A percentile compares a stretch with the other conserved stretches of the same genome.
Conservation (phyloP, 352 stramenopile genomes). For the Achlya hypogyna region DNA sequence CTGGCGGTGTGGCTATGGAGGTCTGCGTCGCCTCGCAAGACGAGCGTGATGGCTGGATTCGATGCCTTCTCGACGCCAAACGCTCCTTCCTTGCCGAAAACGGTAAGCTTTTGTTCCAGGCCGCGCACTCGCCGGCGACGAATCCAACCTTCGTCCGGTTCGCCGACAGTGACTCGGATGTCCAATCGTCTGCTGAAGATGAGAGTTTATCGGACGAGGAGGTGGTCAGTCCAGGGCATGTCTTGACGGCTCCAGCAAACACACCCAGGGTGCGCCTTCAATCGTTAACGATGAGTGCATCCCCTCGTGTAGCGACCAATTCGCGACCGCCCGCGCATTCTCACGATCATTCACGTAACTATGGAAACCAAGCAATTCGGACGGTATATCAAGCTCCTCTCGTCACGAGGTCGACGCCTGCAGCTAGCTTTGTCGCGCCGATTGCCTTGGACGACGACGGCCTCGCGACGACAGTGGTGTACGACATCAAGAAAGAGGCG, state of each 20-base stretch:
- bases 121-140: background rate
- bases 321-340: background rate
- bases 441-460: background rate
- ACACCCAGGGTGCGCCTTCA: background rate
- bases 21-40: background rate
- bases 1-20: background rate
- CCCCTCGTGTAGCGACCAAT: background rate
- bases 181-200: background rate
- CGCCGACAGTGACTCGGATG: constrained; percentile 10
- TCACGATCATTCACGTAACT: background rate
- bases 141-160: constrained; percentile 10
- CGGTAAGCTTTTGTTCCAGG: constrained; percentile 14
- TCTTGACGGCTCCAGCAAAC: background rate
- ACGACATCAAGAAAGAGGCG: background rate
- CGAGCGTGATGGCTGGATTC: constrained; percentile 8
- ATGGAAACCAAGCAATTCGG: background rate
- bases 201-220: background rate
- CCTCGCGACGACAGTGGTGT: background rate
- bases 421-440: background rate
- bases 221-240: background rate
- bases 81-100: constrained; percentile 6
- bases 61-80: constrained; percentile 13
- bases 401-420: background rate
- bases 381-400: background rate
- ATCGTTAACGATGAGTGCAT: background rate